Evolutionary conservation across 805 yeast genomes (phyloP), one percentile per base, ranked within the genome.

Genomic region (Saccharomycopsis fibuligera): DNA sequence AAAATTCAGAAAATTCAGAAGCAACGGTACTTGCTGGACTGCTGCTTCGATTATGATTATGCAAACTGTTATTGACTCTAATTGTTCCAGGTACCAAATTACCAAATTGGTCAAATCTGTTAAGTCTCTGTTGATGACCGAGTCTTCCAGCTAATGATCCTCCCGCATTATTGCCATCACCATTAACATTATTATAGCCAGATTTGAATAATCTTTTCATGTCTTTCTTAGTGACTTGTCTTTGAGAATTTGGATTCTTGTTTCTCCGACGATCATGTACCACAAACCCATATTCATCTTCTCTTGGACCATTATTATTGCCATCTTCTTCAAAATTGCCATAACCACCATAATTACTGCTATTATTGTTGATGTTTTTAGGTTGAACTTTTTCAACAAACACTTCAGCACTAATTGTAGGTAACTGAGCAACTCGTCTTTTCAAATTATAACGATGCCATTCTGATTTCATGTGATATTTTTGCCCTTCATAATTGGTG

Each of bases 381-480:
- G 35, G 12, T 2, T 17, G 14, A 41, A 79, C 75, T 58, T 79
- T 78, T 56, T 78, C 81, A 1, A 82, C 82, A 63, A 78, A 78
- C 3, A 70, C 62, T 44, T 76, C 84, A 2, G 87, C 78, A 17
- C 81, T 67, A 27, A 89, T 78, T 1, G 95, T 83, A 5, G 90
- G 83, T 50, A 89, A 67, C 27, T 76, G 75, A 1, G 96, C 96
- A 29, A 93, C 96, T 59, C 96, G 77, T 68, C 99, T 79, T 62
- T 93, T 93, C 60, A 93, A 74, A 61, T 93, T 93, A 66, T 93
- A 93, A 54, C 99, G 76, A 62, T 93, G 99, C 99, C 99, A 93
- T 49, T 93, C 99, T 2, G 96, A 82, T 62, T 86, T 88, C 99
- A 93, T 93, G 63, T 93, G 99, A 55, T 75, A 75, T 54, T 98